phyloP scores from a whole-genome alignment of 805 yeast genomes.

The Candida adriatica region DNA sequence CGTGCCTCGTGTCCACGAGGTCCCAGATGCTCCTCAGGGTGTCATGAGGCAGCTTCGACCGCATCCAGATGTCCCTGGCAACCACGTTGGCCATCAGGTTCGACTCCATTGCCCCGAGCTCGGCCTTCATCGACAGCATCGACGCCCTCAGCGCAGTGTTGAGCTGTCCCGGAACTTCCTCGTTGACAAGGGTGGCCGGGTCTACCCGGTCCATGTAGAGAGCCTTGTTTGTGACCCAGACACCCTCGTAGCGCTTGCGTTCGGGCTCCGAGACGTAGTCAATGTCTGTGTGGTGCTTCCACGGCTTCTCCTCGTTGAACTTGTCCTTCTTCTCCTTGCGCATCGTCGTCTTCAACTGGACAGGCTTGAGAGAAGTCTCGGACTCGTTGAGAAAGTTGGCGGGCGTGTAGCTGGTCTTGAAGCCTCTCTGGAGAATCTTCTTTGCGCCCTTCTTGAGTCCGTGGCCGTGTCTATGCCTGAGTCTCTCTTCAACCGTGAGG shows the following conservation, averaged over 20 bases:
- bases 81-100: conserved; percentile 36
- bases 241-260: conserved; percentile 83
- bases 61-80: conserved; percentile 72
- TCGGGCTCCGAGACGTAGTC: conserved; percentile 52
- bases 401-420: conserved; percentile 12
- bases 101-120: conserved; percentile 10
- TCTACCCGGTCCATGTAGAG: conserved; percentile 36
- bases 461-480: conserved; percentile 6
- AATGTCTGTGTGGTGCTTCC: conserved; percentile 77
- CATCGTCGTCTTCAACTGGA: conserved; percentile 22
- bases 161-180: conserved; percentile 19
- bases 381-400: conserved; percentile 4
- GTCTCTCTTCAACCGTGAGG: conserved; percentile 4
- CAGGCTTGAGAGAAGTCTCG: conserved; percentile 12
- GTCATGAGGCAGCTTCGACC: conserved; percentile 66
- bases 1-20: conserved; percentile 57
- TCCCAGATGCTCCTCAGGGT: conserved; percentile 60
- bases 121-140: conserved; percentile 22
- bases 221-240: conserved; percentile 89
- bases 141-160: conserved; percentile 23
- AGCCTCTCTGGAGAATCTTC: conserved; percentile 18
- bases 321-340: conserved; percentile 25
- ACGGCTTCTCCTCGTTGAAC: conserved; percentile 87
- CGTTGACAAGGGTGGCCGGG: conserved; percentile 10
- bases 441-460: conserved; percentile 20